Evolutionary conservation across 1,284 basidiomycete genomes (phyloP).

Genomic region (Coniferiporia weirii): DNA sequence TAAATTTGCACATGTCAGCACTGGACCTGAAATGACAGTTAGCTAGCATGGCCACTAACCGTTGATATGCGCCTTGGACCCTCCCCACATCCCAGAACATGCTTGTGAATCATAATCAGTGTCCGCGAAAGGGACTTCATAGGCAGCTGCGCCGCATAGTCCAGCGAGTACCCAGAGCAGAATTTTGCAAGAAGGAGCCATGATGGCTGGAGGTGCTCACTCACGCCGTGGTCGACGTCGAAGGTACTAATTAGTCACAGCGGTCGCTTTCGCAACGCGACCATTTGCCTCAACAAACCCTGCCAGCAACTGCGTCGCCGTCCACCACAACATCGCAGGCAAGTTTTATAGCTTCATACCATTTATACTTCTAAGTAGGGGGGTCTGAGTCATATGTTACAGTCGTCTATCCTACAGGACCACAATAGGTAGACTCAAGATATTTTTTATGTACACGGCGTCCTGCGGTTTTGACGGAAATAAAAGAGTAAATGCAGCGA

Average conservation of each 20-base stretch:
- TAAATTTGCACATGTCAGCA: slow-evolving; percentile 9
- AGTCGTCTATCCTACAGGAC: background rate
- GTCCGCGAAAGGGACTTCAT: slow-evolving; percentile 62
- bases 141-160: slow-evolving; percentile 38
- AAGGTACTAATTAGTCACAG: too few relatives aligned
- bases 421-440: background rate
- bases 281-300: background rate
- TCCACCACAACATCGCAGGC: background rate
- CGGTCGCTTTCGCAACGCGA: background rate
- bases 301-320: too few relatives aligned
- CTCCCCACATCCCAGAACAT: slow-evolving; percentile 94
- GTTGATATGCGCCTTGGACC: slow-evolving; percentile 77
- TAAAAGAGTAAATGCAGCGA: background rate
- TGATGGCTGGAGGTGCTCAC: background rate
- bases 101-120: slow-evolving; percentile 81
- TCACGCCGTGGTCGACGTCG: too few relatives aligned
- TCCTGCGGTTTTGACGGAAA: background rate
- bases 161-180: slow-evolving; percentile 29
- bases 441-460: background rate
- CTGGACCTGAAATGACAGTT: slow-evolving; percentile 18
- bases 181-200: slow-evolving; percentile 4
- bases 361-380: background rate
- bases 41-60: slow-evolving; percentile 43
- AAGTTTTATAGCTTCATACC: background rate
- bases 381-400: background rate